Evolutionary conservation across 495 filamentous ascomycete genomes (phyloP).

Genomic region (Friedmanniomyces simplex): DNA sequence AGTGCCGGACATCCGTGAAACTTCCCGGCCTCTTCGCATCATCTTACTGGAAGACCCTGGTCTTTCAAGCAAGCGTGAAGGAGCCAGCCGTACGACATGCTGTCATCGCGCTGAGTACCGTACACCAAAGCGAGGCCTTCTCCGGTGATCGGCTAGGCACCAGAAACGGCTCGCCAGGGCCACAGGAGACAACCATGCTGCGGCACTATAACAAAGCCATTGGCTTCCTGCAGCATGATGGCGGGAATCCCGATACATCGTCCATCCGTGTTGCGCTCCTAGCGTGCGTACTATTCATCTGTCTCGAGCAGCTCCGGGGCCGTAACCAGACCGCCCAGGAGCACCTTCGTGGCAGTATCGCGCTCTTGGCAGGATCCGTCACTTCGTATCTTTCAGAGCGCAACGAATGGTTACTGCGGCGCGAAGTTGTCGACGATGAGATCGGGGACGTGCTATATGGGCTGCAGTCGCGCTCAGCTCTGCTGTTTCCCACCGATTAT

Average conservation of each 20-base stretch:
- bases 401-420: too few species aligned
- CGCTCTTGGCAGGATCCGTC: constrained; percentile 25
- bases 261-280: constrained; percentile 36
- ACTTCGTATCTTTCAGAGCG: too few species aligned
- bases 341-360: constrained; percentile 39
- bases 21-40: not conserved
- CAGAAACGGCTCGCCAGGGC: constrained; percentile 11
- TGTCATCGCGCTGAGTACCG: constrained; percentile 38
- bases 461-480: constrained; percentile 31
- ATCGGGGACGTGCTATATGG: constrained; percentile 33
- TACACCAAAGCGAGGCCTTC: not conserved
- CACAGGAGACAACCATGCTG: constrained; percentile 32
- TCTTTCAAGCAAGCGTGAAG: not conserved
- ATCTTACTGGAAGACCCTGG: not conserved
- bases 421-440: constrained; percentile 30
- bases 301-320: not conserved
- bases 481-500: constrained; percentile 19
- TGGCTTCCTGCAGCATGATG: constrained; percentile 29
- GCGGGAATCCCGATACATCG: constrained; percentile 12
- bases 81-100: constrained; percentile 46
- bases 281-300: constrained; percentile 46
- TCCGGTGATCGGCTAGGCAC: not conserved
- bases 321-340: constrained; percentile 32
- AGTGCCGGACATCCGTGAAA: too few species aligned
- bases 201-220: constrained; percentile 41